Evolutionary conservation across 2,329 filamentous ascomycete species (phyloP).

Genomic region (Cercospora sp.): DNA sequence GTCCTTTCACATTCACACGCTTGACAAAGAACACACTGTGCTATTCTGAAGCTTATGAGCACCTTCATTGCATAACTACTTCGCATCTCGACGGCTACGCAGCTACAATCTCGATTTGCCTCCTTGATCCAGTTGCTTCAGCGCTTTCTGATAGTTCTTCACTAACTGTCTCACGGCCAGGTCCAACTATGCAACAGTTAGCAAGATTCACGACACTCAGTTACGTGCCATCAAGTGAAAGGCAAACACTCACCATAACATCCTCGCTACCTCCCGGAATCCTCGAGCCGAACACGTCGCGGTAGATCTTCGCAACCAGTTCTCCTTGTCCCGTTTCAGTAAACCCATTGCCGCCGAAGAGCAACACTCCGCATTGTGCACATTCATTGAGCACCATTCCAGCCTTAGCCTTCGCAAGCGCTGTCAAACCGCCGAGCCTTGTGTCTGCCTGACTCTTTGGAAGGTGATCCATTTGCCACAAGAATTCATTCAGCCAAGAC

Average conservation of each 20-base stretch:
- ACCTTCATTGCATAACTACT: not conserved
- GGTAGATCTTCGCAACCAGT: slow-evolving; percentile 62
- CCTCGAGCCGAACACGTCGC: slow-evolving; percentile 19
- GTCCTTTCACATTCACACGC: not conserved
- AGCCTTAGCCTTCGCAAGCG: slow-evolving; percentile 69
- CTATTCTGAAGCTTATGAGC: not conserved
- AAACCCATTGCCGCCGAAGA: slow-evolving; percentile 71
- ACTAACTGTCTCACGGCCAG: slow-evolving; percentile 67
- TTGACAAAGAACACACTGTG: not conserved
- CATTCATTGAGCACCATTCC: slow-evolving; percentile 71
- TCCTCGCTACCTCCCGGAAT: slow-evolving; percentile 64
- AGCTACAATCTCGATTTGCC: slow-evolving; percentile 46
- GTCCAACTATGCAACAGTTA: slow-evolving; percentile 48
- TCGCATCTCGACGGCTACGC: too few relatives aligned
- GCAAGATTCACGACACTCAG: not conserved
- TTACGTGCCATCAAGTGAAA: not conserved
- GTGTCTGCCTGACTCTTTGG: slow-evolving; percentile 57
- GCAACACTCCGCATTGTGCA: slow-evolving; percentile 64
- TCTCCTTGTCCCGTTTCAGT: slow-evolving; percentile 69
- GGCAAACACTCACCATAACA: slow-evolving; percentile 51
- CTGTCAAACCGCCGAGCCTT: slow-evolving; percentile 68
- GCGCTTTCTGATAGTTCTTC: slow-evolving; percentile 64
- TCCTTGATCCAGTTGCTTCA: slow-evolving; percentile 50
- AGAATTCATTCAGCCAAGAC: slow-evolving; percentile 70
- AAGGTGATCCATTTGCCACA: slow-evolving; percentile 65